Base-by-base conservation (phyloP, 495 filamentous ascomycete genomes). In the Antarctomyces pellizariae region DNA sequence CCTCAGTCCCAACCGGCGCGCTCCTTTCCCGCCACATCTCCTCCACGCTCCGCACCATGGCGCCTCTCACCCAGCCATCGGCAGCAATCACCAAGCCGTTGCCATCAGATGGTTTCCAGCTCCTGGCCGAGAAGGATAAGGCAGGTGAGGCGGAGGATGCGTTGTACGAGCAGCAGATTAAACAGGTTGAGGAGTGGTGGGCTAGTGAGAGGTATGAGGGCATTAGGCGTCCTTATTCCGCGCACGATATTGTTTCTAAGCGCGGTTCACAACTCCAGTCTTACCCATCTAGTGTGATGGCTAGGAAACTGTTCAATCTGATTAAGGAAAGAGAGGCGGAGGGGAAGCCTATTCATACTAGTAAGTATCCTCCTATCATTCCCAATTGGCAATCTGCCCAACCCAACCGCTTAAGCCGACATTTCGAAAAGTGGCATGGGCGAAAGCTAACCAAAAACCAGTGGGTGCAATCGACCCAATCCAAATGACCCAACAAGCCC, bases 401-500 rank as follows among this genome's bases (percentile, higher is more conserved):
- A 7, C 19, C 25, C 9, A 7, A n/a, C 22, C 29, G 13, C 11
- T 8, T 15, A 15, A 22, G 26, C 15, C n/a, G n/a, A 15, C 29
- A 26, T 14, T 6, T 16, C 20, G 19, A 10, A 22, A 17, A 16
- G 23, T 35, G 40, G 33, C 36, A 8, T 33, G 22, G 18, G 18
- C 12, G 8, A n/a, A n/a, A n/a, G n/a, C n/a, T n/a, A n/a, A n/a
- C n/a, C n/a, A n/a, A n/a, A 35, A 24, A 23, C 37, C 26, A 83
- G 76, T 97, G 74, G 86, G 86, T 33, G 89, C 84, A 30, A 91
- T 97, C 52, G 86, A 97, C 43, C 86, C 86, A 9, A 66, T 93
- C 5, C 86, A 97, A 51, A 95, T 97, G 86, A 93, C 89, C 16
- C 86, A 97, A 49, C 89, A 95, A 54, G 89, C 86, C 13, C 64